Conservation (phyloP, 2,329 filamentous ascomycete genomes). For the Penicillium psychrosexuale region DNA sequence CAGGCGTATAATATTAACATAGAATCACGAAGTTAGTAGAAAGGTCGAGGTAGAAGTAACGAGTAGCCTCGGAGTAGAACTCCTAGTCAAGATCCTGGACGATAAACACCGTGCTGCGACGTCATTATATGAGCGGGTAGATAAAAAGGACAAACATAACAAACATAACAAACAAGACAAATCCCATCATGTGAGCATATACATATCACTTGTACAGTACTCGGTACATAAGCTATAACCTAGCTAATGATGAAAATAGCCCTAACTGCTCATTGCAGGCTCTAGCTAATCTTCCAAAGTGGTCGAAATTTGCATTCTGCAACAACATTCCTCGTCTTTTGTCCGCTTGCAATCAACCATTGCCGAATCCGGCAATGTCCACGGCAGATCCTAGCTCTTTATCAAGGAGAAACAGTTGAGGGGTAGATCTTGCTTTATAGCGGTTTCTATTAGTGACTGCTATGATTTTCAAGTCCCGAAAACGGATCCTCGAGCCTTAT, state of each 20-base stretch:
- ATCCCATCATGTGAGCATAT: not conserved
- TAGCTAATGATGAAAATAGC: not conserved
- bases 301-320: conserved; percentile 2
- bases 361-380: not conserved
- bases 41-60: not conserved
- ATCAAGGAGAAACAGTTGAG: not conserved
- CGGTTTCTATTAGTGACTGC: not conserved
- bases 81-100: not conserved
- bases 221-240: not conserved
- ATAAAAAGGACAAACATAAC: not conserved
- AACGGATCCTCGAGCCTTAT: not conserved
- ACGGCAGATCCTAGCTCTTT: not conserved
- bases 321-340: conserved; percentile 6
- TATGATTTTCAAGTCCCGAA: not conserved
- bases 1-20: conserved; percentile 11
- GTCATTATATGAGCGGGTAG: not conserved
- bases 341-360: conserved; percentile 2
- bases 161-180: not conserved
- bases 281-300: not conserved
- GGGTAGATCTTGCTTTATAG: conserved; percentile 4
- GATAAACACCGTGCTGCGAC: conserved; percentile 13
- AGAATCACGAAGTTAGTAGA: not conserved
- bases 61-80: not conserved
- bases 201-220: not conserved
- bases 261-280: not conserved